phyloP scores from a whole-genome alignment of 495 filamentous ascomycete genomes.

The Penicillium paradoxum region DNA sequence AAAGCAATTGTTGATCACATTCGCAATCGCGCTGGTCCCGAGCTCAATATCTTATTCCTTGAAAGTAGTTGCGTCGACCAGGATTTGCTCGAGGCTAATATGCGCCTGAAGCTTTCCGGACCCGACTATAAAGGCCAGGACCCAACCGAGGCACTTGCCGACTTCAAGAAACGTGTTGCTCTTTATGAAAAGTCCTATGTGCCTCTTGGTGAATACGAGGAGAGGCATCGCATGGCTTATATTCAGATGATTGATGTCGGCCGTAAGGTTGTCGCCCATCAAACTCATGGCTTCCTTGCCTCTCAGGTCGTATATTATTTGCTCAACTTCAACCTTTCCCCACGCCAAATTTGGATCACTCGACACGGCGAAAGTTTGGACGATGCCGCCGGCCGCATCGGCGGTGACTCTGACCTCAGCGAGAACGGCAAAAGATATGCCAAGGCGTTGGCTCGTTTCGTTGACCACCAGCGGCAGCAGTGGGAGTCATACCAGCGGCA shows the following conservation, averaged over 20 bases:
- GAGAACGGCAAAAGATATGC: conserved; percentile 70
- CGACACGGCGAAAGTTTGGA: conserved; percentile 83
- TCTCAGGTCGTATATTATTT: conserved; percentile 89
- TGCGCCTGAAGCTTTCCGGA: conserved; percentile 94
- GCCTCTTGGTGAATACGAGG: conserved; percentile 86
- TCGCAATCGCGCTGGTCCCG: conserved; percentile 73
- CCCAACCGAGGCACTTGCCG: conserved; percentile 70
- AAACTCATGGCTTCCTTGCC: conserved; percentile 84
- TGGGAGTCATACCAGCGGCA: conserved; percentile 75
- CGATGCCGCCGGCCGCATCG: conserved; percentile 73
- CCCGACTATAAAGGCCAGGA: conserved; percentile 95
- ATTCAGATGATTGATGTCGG: conserved; percentile 98
- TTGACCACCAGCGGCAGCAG: conserved; percentile 64
- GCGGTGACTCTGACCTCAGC: conserved; percentile 78
- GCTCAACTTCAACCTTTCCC: conserved; percentile 91
- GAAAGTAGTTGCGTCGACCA: conserved; percentile 86
- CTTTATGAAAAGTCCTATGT: conserved; percentile 92
- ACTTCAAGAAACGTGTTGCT: conserved; percentile 91
- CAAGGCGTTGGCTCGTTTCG: conserved; percentile 66
- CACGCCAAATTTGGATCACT: conserved; percentile 96
- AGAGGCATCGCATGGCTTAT: conserved; percentile 81
- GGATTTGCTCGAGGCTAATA: conserved; percentile 86
- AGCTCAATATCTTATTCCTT: conserved; percentile 85
- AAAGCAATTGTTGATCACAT: conserved; percentile 80
- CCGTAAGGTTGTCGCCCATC: conserved; percentile 84